phyloP scores from a whole-genome alignment of 345 rosid genomes.

The Capsella bursapastoris region DNA sequence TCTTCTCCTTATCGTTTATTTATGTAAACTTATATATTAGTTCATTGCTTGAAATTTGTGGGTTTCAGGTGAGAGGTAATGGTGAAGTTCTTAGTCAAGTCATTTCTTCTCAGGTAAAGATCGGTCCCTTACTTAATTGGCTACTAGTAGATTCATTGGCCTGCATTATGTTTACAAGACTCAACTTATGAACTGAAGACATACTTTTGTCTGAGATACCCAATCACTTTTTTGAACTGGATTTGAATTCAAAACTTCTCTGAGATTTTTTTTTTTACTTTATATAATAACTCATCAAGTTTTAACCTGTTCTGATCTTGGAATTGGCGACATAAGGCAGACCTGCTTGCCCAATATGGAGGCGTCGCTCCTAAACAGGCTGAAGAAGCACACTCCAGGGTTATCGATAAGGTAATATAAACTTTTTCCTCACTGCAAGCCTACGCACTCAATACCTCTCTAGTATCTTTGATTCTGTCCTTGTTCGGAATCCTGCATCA shows the following conservation, averaged over 20 bases:
- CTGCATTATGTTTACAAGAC: conserved; percentile 1
- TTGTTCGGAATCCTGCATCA: neutral
- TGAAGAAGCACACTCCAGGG: conserved; percentile 85
- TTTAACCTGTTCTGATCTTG: conserved; percentile 28
- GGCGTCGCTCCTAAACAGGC: conserved; percentile 98
- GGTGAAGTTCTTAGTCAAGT: conserved; percentile 95
- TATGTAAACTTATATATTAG: conserved; percentile 12
- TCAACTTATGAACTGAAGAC: neutral
- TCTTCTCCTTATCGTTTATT: neutral
- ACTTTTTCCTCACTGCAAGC: neutral
- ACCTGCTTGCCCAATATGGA: conserved; percentile 82
- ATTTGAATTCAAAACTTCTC: neutral
- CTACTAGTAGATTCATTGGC: conserved; percentile 10
- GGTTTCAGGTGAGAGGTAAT: conserved; percentile 71
- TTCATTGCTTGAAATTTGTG: conserved; percentile 1
- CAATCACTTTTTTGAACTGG: neutral
- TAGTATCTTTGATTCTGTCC: neutral
- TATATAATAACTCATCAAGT: neutral
- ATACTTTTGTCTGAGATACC: neutral
- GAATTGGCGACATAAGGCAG: conserved; percentile 60
- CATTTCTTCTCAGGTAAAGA: conserved; percentile 87
- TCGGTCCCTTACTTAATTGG: conserved; percentile 17
- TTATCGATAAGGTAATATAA: conserved; percentile 70
- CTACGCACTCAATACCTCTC: neutral
- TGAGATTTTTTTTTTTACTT: neutral